Evolutionary conservation across 1,284 basidiomycete genomes (phyloP), one percentile per base, ranked within the genome.

Genomic region (Pascua sp.): DNA sequence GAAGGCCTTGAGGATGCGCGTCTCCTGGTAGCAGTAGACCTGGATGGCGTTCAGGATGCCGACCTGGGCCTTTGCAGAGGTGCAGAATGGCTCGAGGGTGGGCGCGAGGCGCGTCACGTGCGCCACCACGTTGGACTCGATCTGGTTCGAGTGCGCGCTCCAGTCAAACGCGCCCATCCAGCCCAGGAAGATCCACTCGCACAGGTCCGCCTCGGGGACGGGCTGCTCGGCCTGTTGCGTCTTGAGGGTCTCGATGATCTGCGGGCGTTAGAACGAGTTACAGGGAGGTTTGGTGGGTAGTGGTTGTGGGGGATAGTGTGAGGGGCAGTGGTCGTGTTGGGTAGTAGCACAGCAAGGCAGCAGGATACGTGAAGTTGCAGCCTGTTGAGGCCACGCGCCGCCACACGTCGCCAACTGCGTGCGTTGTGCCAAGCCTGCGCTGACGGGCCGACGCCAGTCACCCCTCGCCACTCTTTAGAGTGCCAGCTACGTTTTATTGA

Each of bases 1-100:
- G 81, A 98, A 97, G 9, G 90, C 83, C 76, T 94, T 95, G 78
- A 93, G 92, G 70, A 95, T 84, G 55, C 90, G 88, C 36, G 91
- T 92, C 72, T 97, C 91, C 77, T 93, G 89, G 77, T 96, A 95
- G 77, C 90, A 93, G 80, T 92, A 90, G 63, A 92, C 83, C 80
- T 98, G 94, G 18, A 94, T 90, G 56, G 87, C 84, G 77, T 96
- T 96, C 78, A 97, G 91, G 57, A 96, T 83, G 42, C 87, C 86
- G 52, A 98, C 90, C 79, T 98, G 85, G 24, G 89, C 88, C 78
- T 95, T 93, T 32, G 91, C 84, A 55, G 85, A 85, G 56, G 84
- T 83, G 71, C 87, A 90, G 81, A 96, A 97, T 42, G 90, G 85
- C 78, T 92, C 90, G 53, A 98, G 81, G 58, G 96, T 84, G 11